Percentiles rank a stretch among this genome's conserved stretches.
Conservation (phyloP, 208 protist genomes). For the Perkinsela sp. region DNA sequence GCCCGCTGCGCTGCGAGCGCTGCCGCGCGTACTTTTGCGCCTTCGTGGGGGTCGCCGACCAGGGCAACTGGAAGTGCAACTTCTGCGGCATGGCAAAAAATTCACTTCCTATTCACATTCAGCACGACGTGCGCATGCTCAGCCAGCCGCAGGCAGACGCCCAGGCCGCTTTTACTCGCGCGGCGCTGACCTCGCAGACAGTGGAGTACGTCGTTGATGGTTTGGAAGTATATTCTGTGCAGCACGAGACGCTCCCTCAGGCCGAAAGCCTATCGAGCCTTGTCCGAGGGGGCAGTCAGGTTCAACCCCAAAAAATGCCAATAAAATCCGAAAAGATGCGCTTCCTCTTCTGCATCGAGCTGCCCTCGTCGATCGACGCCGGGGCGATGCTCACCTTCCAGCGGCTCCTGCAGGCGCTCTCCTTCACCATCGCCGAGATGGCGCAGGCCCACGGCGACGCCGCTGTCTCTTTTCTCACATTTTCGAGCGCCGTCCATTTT, state of each 20-base stretch:
- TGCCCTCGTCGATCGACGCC: slow-evolving; percentile 32
- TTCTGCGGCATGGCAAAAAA: slow-evolving; percentile 43
- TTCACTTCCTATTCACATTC: slow-evolving; percentile 28
- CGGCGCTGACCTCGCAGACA: slow-evolving; percentile 26
- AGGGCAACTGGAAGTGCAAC: slow-evolving; percentile 60
- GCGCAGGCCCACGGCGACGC: slow-evolving; percentile 22
- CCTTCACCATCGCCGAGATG: slow-evolving; percentile 27
- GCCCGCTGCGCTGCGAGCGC: slow-evolving; percentile 61
- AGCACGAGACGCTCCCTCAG: slow-evolving; percentile 18
- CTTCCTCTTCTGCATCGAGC: slow-evolving; percentile 1
- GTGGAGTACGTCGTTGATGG: slow-evolving; percentile 61
- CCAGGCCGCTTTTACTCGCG: slow-evolving; percentile 13
- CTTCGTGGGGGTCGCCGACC: slow-evolving; percentile 24
- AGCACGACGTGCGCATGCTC: slow-evolving; percentile 22
- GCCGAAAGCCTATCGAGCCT: neutral
- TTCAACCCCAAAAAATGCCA: slow-evolving; percentile 33
- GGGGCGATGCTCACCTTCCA: neutral
- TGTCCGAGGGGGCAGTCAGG: slow-evolving; percentile 2
- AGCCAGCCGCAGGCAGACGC: slow-evolving; percentile 9
- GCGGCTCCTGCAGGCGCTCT: slow-evolving; percentile 5
- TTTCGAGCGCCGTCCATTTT: slow-evolving; percentile 49
- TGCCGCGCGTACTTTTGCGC: slow-evolving; percentile 44
- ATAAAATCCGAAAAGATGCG: slow-evolving; percentile 18
- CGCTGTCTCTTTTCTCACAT: slow-evolving; percentile 57
- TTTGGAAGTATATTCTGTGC: slow-evolving; percentile 29